These are phyloP conservation scores for Oligophagozyma castellii DNA, from an alignment of 1,139 yeast genomes.

Conservation along the genomic window DNA sequence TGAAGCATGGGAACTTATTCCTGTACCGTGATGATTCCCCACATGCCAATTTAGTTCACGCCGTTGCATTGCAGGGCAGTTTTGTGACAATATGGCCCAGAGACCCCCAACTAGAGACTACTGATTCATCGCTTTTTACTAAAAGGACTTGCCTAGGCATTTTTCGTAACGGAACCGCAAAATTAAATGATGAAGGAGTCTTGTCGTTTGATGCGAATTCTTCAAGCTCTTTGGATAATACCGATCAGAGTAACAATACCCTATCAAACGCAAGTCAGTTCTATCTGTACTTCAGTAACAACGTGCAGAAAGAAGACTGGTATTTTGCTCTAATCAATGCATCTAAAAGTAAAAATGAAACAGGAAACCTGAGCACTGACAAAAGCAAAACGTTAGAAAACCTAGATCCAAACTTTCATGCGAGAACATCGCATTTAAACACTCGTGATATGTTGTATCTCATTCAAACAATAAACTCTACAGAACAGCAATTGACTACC, in stretches of 20 bases:
- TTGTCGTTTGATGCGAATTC: conserved; percentile 1
- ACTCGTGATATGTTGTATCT: conserved; percentile 60
- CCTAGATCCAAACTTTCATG: conserved; percentile 40
- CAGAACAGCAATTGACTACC: conserved; percentile 71
- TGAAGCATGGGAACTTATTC: conserved; percentile 77
- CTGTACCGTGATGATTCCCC: conserved; percentile 50
- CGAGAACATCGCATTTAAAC: conserved; percentile 58
- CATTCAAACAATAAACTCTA: conserved; percentile 63
- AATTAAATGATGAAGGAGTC: conserved; percentile 2
- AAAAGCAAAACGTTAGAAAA: conserved; percentile 3
- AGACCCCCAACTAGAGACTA: conserved; percentile 26
- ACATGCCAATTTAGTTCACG: conserved; percentile 52
- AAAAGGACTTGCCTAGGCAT: conserved; percentile 70
- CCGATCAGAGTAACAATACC: conserved; percentile 1
- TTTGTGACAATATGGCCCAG: conserved; percentile 84
- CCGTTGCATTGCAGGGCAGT: conserved; percentile 58
- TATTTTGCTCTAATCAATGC: conserved; percentile 74
- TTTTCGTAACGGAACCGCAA: conserved; percentile 28
- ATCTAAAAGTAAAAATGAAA: conserved; percentile 23
- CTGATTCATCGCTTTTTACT: conserved; percentile 68
- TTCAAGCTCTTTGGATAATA: background rate
- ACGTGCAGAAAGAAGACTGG: conserved; percentile 83
- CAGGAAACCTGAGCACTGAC: background rate
- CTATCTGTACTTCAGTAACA: conserved; percentile 63
- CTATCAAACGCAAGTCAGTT: conserved; percentile 24